phyloP scores from a whole-genome alignment of 805 yeast species.

The Starmerella sirachaensis region DNA sequence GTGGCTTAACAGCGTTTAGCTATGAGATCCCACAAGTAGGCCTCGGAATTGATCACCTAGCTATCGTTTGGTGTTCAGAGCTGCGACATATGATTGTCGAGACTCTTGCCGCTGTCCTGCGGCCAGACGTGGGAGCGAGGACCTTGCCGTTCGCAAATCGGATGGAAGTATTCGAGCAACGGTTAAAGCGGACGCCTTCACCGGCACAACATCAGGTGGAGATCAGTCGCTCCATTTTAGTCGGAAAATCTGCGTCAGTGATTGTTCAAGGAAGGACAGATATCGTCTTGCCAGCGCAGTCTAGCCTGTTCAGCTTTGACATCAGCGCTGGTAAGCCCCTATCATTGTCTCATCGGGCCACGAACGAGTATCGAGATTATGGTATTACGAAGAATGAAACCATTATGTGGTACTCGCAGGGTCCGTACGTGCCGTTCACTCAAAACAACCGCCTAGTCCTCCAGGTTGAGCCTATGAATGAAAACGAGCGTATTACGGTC shows the following conservation, averaged over 20 bases:
- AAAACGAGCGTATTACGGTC: neutral
- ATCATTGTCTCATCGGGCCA: constrained; percentile 17
- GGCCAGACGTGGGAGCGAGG: too few species aligned
- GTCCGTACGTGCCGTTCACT: constrained; percentile 21
- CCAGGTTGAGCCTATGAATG: neutral
- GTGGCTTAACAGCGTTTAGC: constrained; percentile 75
- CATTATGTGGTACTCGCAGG: constrained; percentile 23
- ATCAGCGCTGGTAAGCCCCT: constrained; percentile 8
- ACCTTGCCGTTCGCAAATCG: constrained; percentile 45
- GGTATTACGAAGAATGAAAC: constrained; percentile 6
- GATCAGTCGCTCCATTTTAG: constrained; percentile 7
- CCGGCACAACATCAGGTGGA: neutral
- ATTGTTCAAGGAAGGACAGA: constrained; percentile 6
- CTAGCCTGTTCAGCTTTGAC: constrained; percentile 19
- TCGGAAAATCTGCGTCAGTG: neutral
- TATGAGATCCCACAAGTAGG: constrained; percentile 84
- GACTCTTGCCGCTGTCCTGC: constrained; percentile 46
- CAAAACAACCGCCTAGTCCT: constrained; percentile 1
- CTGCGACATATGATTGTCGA: constrained; percentile 51
- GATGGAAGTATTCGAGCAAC: constrained; percentile 32
- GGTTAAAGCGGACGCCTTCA: constrained; percentile 6
- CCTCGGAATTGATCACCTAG: constrained; percentile 90
- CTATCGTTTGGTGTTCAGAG: constrained; percentile 94
- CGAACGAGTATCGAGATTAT: constrained; percentile 20
- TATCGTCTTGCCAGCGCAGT: constrained; percentile 14